A percentile compares a stretch with the other conserved stretches of the same genome.
Evolutionary conservation across 805 yeast species (phyloP).

Genomic region (Cyberlindnera sargentensis): DNA sequence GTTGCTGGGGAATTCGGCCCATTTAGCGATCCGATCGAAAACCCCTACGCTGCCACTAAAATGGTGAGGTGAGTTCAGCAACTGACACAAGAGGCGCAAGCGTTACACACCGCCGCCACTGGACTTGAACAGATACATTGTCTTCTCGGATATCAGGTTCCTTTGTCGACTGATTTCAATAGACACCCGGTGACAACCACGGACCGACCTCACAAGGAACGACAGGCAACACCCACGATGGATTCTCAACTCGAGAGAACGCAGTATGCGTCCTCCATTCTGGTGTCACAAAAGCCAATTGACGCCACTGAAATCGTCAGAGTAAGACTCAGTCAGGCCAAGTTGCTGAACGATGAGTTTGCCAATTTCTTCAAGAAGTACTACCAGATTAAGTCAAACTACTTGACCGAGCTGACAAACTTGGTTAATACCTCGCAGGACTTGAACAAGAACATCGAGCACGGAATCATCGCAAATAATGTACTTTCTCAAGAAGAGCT

Average conservation of each 20-base stretch:
- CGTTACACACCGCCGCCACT: too few relatives aligned
- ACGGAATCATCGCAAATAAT: constrained; percentile 30
- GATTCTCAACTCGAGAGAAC: constrained; percentile 21
- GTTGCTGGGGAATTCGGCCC: too few relatives aligned
- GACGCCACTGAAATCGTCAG: constrained; percentile 55
- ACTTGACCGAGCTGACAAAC: constrained; percentile 15
- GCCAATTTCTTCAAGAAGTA: constrained; percentile 51
- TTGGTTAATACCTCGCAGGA: constrained; percentile 22
- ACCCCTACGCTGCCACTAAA: too few relatives aligned
- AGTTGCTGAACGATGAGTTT: constrained; percentile 50
- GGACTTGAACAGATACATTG: too few relatives aligned
- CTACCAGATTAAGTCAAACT: constrained; percentile 19
- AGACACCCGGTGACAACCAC: too few relatives aligned
- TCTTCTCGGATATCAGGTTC: too few relatives aligned
- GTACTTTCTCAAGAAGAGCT: constrained; percentile 37
- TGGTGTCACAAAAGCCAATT: constrained; percentile 42
- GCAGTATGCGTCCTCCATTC: constrained; percentile 33
- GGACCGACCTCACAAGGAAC: background rate
- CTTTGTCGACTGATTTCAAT: too few relatives aligned
- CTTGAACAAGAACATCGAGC: constrained; percentile 27
- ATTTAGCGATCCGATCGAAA: too few relatives aligned
- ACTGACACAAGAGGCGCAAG: too few relatives aligned
- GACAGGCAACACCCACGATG: constrained; percentile 1
- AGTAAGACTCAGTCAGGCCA: constrained; percentile 49
- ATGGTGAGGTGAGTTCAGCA: too few relatives aligned